Conservation (phyloP, 768 basidiomycete species). For the Podaxis rugospora region DNA sequence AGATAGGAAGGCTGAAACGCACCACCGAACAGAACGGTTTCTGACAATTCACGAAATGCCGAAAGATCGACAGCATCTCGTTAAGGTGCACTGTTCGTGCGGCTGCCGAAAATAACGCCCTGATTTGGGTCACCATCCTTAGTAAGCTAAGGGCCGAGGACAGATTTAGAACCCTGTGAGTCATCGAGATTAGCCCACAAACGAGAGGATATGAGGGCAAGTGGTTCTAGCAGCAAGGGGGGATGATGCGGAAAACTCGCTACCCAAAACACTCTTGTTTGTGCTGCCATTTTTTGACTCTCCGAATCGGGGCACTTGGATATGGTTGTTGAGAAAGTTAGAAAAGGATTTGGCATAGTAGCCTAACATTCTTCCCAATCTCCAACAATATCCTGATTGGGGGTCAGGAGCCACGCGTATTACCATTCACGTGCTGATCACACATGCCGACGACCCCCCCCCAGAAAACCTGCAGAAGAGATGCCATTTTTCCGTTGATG, state of each 20-base stretch:
- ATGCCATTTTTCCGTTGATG: not conserved
- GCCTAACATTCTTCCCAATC: no score
- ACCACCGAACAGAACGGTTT: constrained; percentile 9
- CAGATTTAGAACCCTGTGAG: not conserved
- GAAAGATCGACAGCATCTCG: constrained; percentile 12
- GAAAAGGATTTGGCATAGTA: not conserved
- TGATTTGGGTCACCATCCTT: not conserved
- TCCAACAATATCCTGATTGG: not conserved
- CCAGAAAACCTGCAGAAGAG: not conserved
- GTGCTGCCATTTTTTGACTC: not conserved
- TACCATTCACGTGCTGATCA: not conserved
- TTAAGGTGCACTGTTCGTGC: constrained; percentile 1
- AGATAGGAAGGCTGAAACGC: constrained; percentile 9
- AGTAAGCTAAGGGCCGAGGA: not conserved
- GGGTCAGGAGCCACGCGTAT: not conserved
- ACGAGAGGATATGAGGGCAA: not conserved
- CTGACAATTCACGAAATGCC: constrained; percentile 12
- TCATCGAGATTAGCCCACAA: constrained; percentile 4
- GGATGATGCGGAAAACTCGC: no score
- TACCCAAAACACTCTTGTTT: not conserved
- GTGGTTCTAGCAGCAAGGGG: no score
- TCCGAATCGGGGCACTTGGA: not conserved
- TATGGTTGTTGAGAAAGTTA: not conserved
- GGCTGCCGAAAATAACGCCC: constrained; percentile 4
- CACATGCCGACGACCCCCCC: not conserved